Base-by-base conservation (phyloP, 2,329 filamentous ascomycete genomes). In the Scytalidium sp. region DNA sequence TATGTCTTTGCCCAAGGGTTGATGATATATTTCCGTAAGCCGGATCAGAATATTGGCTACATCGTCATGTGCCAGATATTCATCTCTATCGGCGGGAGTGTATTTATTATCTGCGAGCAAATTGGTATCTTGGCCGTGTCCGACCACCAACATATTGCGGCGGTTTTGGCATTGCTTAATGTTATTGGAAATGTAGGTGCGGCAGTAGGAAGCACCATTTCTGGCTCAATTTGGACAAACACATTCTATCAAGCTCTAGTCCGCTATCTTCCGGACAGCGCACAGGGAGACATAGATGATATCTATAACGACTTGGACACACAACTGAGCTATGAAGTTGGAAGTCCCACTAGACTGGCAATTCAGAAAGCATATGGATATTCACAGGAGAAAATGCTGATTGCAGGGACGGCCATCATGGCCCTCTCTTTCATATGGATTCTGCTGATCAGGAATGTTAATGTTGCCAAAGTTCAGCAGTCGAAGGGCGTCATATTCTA, bases 191-290 rank as follows among this genome's bases (percentile, higher is more conserved):
- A 77, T 54, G 75, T 86, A 53, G 84, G 83, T 36, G 75, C 74
- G 36, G 80, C 82, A 1, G 69, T 85, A 10, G 83, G 83, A 2
- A 74, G 74, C 2, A 76, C 83, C 15, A 76, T 88, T 45, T 79
- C 83, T 2, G 77, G 76, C 0, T 81, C 83, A 11, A 80, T 88
- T 56, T 88, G 84, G 84, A 81, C 79, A 0, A 75, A 78, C 54
- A 75, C 78, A 1, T 80, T 88, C 59, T 75, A 75, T 2, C 65
- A 67, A 23, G 78, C 78, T 13, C 70, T 87, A 3, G 57, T 60
- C 22, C 55, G 64, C 27, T 76, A 78, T 53, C 71, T 87, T 1
- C 83, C 83, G 0, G 62, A 52, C 5, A 54, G 56, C 1, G 64
- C 61, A 0, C 52, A 63, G 52, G 58, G 55, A 40, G 71, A 78